Base-by-base conservation (phyloP, 495 filamentous ascomycete species). In the Chaetomium fimeti region DNA sequence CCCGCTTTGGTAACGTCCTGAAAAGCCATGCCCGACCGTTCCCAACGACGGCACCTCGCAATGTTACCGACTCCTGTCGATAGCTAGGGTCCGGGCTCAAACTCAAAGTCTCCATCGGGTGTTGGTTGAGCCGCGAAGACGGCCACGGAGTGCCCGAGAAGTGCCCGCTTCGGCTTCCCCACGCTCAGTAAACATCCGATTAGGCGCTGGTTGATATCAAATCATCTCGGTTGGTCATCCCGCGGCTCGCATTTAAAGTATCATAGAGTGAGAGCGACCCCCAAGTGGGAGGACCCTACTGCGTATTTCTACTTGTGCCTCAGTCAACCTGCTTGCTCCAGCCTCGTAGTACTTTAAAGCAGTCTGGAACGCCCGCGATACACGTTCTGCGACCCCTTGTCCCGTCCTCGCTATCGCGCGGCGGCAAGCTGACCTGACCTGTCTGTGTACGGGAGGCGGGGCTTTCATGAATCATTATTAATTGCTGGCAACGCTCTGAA, bases 391-490 rank as follows among this genome's bases (percentile, higher is more conserved):
- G 15, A 29, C 25, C 60, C 60, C 51, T 55, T 51, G 57, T 16
- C 12, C 49, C 40, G 45, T 38, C 8, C 22, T 45, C 55, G 36
- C 55, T 24, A 28, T 16, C 57, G 16, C 57, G 43, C 58, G 36
- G 47, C 62, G 62, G 56, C 62, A 52, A 47, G 49, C 22, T 28
- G 28, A 38, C 27, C 18, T 36, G 3, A 36, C 6, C 3, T 7
- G 29, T 32, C 29, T 45, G 18, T 45, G 38, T 45, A 45, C 13
- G 47, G 48, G 48, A 52, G 59, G 70, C 68, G 68, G 71, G 69
- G 63, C 57, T 64, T 45, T 32, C 67, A 65, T 74, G 69, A 72
- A 66, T 66, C 68, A 74, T 74, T 74, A 66, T 72, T 72, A 72
- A 72, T 69, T 63, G 55, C 59, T 28, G 59, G 22, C 29, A 54